These are phyloP conservation scores for Rhizophagus prolifer DNA, from an alignment of 192 early-diverging fungal genomes.

Conservation along the genomic window DNA sequence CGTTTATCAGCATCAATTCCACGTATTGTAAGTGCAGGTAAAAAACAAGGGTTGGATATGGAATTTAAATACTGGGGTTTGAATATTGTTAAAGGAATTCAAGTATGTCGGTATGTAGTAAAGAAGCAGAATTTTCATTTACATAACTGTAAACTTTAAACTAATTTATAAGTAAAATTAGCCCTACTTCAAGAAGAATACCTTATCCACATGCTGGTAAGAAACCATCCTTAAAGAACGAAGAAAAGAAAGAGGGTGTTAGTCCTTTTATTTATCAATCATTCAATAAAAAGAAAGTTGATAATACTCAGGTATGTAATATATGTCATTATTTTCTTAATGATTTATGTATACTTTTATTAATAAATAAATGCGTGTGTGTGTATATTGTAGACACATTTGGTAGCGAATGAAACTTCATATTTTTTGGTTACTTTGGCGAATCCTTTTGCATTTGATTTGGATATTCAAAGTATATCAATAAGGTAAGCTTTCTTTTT, in stretches of 20 bases:
- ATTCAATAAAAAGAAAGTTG: conserved; percentile 60
- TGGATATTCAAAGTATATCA: conserved; percentile 68
- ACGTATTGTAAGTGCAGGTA: conserved; percentile 52
- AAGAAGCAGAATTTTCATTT: neutral
- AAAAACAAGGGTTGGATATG: conserved; percentile 49
- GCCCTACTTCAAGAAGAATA: conserved; percentile 54
- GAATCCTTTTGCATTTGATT: conserved; percentile 79
- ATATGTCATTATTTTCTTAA: neutral
- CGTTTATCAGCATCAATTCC: conserved; percentile 56
- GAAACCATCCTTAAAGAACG: conserved; percentile 35
- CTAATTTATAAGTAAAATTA: conserved; percentile 9
- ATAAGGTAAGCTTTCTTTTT: conserved; percentile 44
- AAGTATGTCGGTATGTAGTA: conserved; percentile 46
- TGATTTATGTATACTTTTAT: neutral
- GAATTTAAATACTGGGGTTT: conserved; percentile 58
- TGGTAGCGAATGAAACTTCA: conserved; percentile 66
- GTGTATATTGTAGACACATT: conserved; percentile 32
- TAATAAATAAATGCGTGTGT: neutral
- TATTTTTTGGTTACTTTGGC: conserved; percentile 71
- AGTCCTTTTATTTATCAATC: conserved; percentile 80
- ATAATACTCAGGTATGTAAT: conserved; percentile 42
- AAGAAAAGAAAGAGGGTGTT: conserved; percentile 44
- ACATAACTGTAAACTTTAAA: neutral
- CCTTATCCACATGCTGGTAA: conserved; percentile 58
- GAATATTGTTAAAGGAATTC: conserved; percentile 55